Conservation (phyloP, 495 filamentous ascomycete genomes). For the Podospora pseudoanserina region DNA sequence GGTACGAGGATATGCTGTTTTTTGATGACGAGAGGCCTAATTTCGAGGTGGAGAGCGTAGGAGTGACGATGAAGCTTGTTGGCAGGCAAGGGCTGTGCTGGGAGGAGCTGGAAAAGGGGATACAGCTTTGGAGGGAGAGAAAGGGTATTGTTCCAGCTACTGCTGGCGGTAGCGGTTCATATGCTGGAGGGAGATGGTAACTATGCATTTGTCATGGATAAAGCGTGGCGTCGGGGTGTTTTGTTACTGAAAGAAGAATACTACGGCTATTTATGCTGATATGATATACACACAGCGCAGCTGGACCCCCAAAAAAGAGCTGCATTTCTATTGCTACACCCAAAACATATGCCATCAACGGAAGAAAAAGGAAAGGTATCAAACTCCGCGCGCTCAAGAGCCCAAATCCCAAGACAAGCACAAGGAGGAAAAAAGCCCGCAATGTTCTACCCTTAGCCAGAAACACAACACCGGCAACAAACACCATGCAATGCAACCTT, state of each 20-base stretch:
- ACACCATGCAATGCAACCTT: slow-evolving; percentile 1
- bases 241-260: neutral
- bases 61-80: slow-evolving; percentile 79
- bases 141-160: slow-evolving; percentile 39
- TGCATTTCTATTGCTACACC: neutral
- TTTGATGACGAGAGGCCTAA: slow-evolving; percentile 94
- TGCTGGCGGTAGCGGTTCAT: neutral
- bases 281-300: neutral
- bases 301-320: neutral
- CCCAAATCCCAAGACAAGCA: neutral
- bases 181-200: neutral
- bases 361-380: slow-evolving; percentile 3
- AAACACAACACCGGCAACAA: neutral
- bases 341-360: neutral
- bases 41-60: slow-evolving; percentile 75
- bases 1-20: slow-evolving; percentile 85
- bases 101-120: slow-evolving; percentile 73
- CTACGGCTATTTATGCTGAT: neutral
- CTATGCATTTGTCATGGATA: neutral
- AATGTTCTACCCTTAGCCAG: neutral
- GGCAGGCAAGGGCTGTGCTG: slow-evolving; percentile 68
- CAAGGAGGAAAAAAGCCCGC: neutral
- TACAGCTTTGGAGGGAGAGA: slow-evolving; percentile 72
- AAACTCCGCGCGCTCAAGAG: slow-evolving; percentile 1
- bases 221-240: neutral